Percentiles rank a stretch among this genome's conserved stretches.
Conservation (phyloP, 2,329 filamentous ascomycete species). For the Hirsutella minnesotensis region DNA sequence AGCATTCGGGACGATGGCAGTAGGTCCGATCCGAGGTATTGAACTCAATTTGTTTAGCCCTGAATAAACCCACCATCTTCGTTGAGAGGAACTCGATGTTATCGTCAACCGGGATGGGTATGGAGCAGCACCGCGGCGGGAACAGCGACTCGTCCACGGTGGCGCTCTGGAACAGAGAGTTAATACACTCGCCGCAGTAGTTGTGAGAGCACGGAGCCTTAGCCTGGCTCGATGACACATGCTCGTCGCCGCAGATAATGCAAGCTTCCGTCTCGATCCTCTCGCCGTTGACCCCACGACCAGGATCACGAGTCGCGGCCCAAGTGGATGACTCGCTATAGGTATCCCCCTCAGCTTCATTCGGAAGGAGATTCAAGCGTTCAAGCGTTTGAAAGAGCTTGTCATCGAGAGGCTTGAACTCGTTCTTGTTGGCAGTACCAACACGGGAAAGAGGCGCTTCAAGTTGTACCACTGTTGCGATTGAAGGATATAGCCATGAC, state of each 20-base stretch:
- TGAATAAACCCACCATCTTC: slow-evolving; percentile 22
- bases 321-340: neutral
- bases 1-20: slow-evolving; percentile 32
- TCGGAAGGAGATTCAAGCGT: too few species aligned
- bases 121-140: slow-evolving; percentile 40
- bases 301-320: too few species aligned
- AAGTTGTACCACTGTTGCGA: too few species aligned
- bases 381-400: too few species aligned
- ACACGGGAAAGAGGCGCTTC: too few species aligned
- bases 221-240: neutral
- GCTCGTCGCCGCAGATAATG: neutral
- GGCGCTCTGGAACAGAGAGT: slow-evolving; percentile 27
- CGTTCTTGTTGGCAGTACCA: too few species aligned
- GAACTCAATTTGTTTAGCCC: slow-evolving; percentile 34
- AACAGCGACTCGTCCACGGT: slow-evolving; percentile 39
- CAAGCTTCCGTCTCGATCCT: neutral
- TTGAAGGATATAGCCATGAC: too few species aligned
- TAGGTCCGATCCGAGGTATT: slow-evolving; percentile 36
- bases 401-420: too few species aligned
- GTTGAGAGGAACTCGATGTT: slow-evolving; percentile 23
- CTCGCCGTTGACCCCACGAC: too few species aligned
- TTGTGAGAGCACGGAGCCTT: slow-evolving; percentile 20
- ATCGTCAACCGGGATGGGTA: slow-evolving; percentile 24
- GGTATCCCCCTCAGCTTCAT: too few species aligned
- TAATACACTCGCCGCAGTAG: slow-evolving; percentile 40